Conservation (phyloP, 352 stramenopile genomes). For the Globisporangium camurandrum region DNA sequence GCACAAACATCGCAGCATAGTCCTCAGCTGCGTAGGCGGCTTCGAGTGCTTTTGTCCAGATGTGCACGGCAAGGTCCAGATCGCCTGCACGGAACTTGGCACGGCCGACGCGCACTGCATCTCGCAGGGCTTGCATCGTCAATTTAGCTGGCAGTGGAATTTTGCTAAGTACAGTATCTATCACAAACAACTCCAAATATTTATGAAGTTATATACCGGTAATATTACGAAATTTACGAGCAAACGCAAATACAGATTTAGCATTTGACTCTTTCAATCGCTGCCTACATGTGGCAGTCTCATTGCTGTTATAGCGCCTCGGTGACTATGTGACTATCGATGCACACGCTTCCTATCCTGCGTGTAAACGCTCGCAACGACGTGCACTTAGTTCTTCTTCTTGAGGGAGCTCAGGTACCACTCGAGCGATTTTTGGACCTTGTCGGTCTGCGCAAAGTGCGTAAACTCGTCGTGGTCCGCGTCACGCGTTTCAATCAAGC, state of each 20-base stretch:
- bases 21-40: constrained; percentile 38
- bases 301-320: no score
- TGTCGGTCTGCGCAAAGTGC: constrained; percentile 74
- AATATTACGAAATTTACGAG: no score
- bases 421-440: constrained; percentile 73
- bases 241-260: no score
- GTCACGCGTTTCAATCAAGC: constrained; percentile 36
- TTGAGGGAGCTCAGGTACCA: constrained; percentile 77
- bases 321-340: no score
- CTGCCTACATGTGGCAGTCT: no score
- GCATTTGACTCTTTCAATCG: no score
- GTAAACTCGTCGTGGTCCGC: constrained; percentile 63
- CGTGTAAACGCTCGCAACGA: no score
- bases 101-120: constrained; percentile 27
- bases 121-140: not conserved
- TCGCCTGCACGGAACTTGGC: constrained; percentile 24
- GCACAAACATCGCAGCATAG: constrained; percentile 52
- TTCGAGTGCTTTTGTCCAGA: constrained; percentile 46
- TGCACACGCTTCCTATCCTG: no score
- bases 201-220: no score
- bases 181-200: no score
- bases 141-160: no score
- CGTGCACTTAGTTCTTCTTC: constrained; percentile 58
- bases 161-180: no score
- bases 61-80: constrained; percentile 21